A percentile compares a stretch with the other conserved stretches of the same genome.
These are phyloP conservation scores for Zygosaccharomyces lentus DNA, from an alignment of 805 yeast species.

Conservation along the genomic window DNA sequence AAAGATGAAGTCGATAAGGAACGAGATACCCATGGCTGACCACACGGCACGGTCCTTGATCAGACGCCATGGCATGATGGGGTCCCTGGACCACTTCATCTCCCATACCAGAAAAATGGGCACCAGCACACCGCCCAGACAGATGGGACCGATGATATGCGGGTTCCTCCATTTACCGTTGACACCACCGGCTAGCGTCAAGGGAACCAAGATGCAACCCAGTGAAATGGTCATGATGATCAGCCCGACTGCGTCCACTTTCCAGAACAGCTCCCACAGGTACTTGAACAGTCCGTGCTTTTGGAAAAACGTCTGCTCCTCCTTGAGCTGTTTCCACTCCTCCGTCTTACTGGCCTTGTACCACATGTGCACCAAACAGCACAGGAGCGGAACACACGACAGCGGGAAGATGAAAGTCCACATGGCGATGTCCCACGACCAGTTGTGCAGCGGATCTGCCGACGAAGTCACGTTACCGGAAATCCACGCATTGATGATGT, in stretches of 20 bases:
- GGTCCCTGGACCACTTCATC: constrained; percentile 48
- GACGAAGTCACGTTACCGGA: constrained; percentile 52
- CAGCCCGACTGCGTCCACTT: constrained; percentile 61
- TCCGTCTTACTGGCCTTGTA: constrained; percentile 47
- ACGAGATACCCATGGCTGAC: constrained; percentile 59
- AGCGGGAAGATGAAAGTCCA: constrained; percentile 76
- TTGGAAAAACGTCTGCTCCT: constrained; percentile 39
- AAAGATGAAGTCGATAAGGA: constrained; percentile 57
- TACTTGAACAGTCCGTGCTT: constrained; percentile 36
- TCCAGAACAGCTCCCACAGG: constrained; percentile 50
- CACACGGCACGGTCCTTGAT: constrained; percentile 68
- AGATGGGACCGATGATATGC: constrained; percentile 62
- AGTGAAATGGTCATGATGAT: constrained; percentile 50
- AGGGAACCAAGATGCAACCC: constrained; percentile 65
- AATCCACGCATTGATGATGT: constrained; percentile 75
- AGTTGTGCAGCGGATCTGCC: constrained; percentile 36
- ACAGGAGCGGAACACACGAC: constrained; percentile 54
- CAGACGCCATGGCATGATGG: constrained; percentile 57
- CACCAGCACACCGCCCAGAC: constrained; percentile 56
- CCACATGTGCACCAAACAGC: constrained; percentile 53
- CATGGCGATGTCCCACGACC: constrained; percentile 78
- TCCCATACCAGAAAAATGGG: constrained; percentile 66
- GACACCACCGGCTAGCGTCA: constrained; percentile 71
- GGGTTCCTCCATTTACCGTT: constrained; percentile 53
- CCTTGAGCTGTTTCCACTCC: constrained; percentile 44